A percentile compares a stretch with the other conserved stretches of the same genome.
These are phyloP conservation scores for Vairimorpha apis DNA, from an alignment of 371 early-diverging fungal species.

Conservation along the genomic window DNA sequence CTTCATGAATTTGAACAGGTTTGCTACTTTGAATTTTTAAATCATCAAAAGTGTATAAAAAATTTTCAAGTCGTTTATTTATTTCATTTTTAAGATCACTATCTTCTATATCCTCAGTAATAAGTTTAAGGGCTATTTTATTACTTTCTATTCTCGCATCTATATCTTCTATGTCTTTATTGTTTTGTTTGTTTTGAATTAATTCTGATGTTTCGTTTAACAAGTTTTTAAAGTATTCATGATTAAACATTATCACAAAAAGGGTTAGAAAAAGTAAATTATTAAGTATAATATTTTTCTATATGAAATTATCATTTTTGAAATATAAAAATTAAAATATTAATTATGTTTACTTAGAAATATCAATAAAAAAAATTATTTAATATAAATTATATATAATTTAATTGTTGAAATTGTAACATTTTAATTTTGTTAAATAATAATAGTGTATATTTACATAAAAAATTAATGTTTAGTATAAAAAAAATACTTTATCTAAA, in stretches of 20 bases:
- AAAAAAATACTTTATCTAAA: too few species aligned
- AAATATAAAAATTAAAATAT: too few species aligned
- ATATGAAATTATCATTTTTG: too few species aligned
- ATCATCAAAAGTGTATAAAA: slow-evolving; percentile 2
- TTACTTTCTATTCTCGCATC: slow-evolving; percentile 36
- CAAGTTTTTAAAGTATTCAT: slow-evolving; percentile 32
- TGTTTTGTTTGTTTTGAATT: slow-evolving; percentile 3
- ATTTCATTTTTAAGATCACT: slow-evolving; percentile 6
- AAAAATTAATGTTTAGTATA: too few species aligned
- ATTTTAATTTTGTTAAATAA: too few species aligned
- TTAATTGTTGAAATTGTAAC: too few species aligned
- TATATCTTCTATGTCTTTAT: slow-evolving; percentile 8
- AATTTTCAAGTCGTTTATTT: slow-evolving; percentile 19
- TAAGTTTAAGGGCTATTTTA: slow-evolving; percentile 6
- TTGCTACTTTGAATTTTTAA: slow-evolving; percentile 8
- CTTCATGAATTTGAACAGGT: background rate
- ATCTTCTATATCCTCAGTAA: slow-evolving; percentile 33
- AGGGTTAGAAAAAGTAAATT: too few species aligned
- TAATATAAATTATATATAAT: too few species aligned
- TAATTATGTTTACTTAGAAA: too few species aligned
- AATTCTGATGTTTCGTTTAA: slow-evolving; percentile 26
- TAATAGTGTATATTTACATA: too few species aligned
- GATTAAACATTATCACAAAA: slow-evolving; percentile 41
- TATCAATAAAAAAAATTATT: too few species aligned
- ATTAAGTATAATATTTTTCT: too few species aligned